Conservation (phyloP, 805 yeast genomes). For the Cephaloascus fragrans region DNA sequence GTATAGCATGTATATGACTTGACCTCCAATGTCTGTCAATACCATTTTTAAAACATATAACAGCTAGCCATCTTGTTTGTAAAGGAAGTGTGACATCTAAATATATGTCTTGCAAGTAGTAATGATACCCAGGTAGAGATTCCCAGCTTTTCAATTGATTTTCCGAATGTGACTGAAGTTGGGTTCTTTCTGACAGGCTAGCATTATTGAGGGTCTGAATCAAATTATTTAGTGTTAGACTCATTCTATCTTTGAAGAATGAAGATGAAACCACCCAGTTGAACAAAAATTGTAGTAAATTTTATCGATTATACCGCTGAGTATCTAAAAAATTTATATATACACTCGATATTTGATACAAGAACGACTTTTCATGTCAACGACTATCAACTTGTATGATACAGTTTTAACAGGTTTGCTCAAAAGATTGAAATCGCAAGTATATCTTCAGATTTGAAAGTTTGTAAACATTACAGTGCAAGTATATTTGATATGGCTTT, state of each 20-base stretch:
- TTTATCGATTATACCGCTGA: no score
- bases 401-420: no score
- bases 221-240: slow-evolving; percentile 14
- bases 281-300: no score
- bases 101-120: slow-evolving; percentile 46
- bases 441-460: no score
- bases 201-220: slow-evolving; percentile 37
- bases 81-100: slow-evolving; percentile 47
- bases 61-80: slow-evolving; percentile 76
- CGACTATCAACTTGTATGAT: no score
- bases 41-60: slow-evolving; percentile 84
- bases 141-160: slow-evolving; percentile 65
- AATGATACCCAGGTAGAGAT: slow-evolving; percentile 46
- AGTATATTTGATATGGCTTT: no score
- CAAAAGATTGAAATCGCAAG: no score
- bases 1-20: slow-evolving; percentile 39
- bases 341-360: no score
- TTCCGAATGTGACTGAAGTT: slow-evolving; percentile 57
- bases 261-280: no score
- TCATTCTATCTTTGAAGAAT: slow-evolving; percentile 8
- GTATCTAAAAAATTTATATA: no score
- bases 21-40: slow-evolving; percentile 80
- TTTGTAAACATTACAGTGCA: no score
- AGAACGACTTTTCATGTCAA: no score
- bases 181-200: slow-evolving; percentile 37